Conservation (phyloP, 306 rosid species). For the Psophocarpus tetragonolobus region DNA sequence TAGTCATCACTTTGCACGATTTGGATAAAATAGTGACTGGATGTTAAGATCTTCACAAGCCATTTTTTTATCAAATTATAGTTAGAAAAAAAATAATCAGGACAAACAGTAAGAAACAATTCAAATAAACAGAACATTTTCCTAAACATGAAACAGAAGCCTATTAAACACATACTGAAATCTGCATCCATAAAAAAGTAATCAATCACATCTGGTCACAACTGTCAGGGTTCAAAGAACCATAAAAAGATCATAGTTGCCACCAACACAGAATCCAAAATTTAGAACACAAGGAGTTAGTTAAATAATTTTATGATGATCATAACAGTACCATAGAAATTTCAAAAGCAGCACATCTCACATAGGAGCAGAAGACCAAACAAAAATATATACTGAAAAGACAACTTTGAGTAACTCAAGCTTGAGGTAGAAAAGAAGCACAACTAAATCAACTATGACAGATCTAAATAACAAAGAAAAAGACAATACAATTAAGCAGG, state of each 20-base stretch:
- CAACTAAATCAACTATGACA: neutral
- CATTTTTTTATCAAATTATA: neutral
- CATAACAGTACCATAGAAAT: neutral
- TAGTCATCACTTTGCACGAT: neutral
- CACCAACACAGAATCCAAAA: neutral
- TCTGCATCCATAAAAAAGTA: neutral
- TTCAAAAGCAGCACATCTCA: neutral
- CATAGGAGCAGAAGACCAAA: neutral
- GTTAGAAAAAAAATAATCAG: neutral
- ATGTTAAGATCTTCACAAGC: neutral
- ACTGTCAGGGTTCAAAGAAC: neutral
- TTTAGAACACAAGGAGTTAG: neutral
- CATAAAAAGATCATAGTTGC: neutral
- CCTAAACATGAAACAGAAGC: neutral
- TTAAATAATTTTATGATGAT: neutral
- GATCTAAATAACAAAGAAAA: neutral
- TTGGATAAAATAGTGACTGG: neutral
- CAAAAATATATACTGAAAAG: neutral
- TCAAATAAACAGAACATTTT: neutral
- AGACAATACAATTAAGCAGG: neutral
- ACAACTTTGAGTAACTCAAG: neutral
- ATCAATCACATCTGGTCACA: neutral
- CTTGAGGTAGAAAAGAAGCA: neutral
- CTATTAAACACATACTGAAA: neutral
- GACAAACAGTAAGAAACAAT: neutral